Percentiles rank a stretch among this genome's conserved stretches.
These are phyloP conservation scores for Phaeosphaeria sp. DNA, from an alignment of 2,329 filamentous ascomycete genomes.

Conservation along the genomic window DNA sequence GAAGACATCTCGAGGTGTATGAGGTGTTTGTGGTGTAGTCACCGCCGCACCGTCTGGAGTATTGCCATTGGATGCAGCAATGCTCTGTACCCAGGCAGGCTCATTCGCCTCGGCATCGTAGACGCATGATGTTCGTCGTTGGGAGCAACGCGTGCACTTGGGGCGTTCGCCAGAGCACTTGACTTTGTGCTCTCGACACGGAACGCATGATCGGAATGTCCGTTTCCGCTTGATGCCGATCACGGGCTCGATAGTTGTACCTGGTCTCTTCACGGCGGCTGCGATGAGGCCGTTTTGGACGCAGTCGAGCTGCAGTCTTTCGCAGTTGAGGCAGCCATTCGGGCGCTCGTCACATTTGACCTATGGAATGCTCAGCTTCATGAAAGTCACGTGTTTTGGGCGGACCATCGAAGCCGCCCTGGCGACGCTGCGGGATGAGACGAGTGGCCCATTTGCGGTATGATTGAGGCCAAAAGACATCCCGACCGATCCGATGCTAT, in stretches of 20 bases:
- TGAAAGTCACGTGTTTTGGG: neutral
- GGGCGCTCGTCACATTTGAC: constrained; percentile 43
- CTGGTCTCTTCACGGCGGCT: constrained; percentile 20
- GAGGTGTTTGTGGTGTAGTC: constrained; percentile 21
- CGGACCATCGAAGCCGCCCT: neutral
- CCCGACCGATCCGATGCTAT: neutral
- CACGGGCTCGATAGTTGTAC: constrained; percentile 22
- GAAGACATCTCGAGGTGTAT: constrained; percentile 17
- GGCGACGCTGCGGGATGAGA: neutral
- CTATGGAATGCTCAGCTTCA: constrained; percentile 17
- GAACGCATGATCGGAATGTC: constrained; percentile 39
- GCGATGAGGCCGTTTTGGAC: constrained; percentile 31
- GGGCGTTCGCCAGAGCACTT: constrained; percentile 42
- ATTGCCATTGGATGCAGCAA: constrained; percentile 20
- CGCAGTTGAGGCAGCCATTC: constrained; percentile 40
- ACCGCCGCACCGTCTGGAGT: constrained; percentile 14
- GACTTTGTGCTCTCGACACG: constrained; percentile 40
- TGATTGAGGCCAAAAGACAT: neutral
- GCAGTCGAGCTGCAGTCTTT: constrained; percentile 35
- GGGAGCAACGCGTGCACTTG: constrained; percentile 35
- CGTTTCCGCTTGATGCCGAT: constrained; percentile 41
- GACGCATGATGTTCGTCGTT: constrained; percentile 29
- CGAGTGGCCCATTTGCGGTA: neutral
- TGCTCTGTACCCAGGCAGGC: constrained; percentile 41
- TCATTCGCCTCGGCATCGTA: constrained; percentile 39